Evolutionary conservation across 2,329 filamentous ascomycete species (phyloP), one percentile per base, ranked within the genome.

Genomic region (Colletotrichum cordylinicola): DNA sequence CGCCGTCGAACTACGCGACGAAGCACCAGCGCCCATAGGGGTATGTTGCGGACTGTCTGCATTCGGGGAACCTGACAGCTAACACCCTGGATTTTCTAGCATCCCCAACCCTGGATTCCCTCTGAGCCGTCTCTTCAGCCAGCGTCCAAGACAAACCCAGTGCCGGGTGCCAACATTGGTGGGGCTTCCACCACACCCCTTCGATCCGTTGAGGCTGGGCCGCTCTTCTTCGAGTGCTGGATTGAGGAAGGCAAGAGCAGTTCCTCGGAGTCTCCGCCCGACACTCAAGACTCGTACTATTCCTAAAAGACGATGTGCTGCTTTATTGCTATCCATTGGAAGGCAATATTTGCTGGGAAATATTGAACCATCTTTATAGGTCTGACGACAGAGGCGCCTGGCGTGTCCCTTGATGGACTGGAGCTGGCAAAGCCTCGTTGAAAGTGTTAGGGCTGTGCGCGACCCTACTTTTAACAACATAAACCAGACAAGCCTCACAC

Each of bases 1-100:
- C n/a, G 93, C 93, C 1, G 89, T 96, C 55, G 94, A 96, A 83
- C 82, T 96, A 78, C 91, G 90, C 52, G 90, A 93, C 27, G 88
- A 92, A 55, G 88, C 87, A 0, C 84, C 89, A 13, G 87, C 90
- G 12, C 92, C 91, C 1, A 91, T 93, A 77, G 88, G 88, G 70
- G 91, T 92, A 83, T 81, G 89, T 85, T 24, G 21, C 55, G 10
- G 5, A n/a, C 27, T 12, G n/a, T 67, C 6, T 4, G 6, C 2
- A 15, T 43, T 16, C 1, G 70, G 13, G 48, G 70, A 77, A 52
- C 18, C 29, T 37, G 3, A 61, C 31, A 56, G 9, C 69, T 80
- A 31, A 70, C 55, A 48, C 10, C 8, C 6, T 31, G 29, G 29
- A 31, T 31, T 31, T 3, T 60, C 8, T 65, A 91, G 88, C 88